Evolutionary conservation across 495 filamentous ascomycete species (phyloP).

Genomic region (Talaromyces liani): DNA sequence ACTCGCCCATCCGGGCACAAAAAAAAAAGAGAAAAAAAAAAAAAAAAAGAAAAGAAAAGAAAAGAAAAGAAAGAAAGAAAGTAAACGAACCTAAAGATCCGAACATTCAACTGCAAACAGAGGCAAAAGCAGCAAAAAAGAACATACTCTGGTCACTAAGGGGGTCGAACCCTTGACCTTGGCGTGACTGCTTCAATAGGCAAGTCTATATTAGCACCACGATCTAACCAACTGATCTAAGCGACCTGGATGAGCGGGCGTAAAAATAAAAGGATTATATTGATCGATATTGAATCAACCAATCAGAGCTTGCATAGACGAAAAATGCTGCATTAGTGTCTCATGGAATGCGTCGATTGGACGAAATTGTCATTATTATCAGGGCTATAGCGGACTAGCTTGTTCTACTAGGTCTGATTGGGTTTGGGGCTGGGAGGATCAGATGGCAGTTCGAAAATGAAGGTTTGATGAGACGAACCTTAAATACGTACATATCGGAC

Average conservation of each 20-base stretch:
- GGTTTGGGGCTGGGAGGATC: background rate
- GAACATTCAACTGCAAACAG: too few relatives aligned
- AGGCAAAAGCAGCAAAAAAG: slow-evolving; percentile 3
- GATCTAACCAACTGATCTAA: slow-evolving; percentile 6
- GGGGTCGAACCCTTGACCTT: slow-evolving; percentile 14
- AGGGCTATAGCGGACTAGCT: background rate
- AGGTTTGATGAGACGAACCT: background rate
- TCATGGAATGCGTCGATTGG: background rate
- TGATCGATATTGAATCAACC: background rate
- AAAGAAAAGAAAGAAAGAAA: too few relatives aligned
- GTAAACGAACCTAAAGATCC: too few relatives aligned
- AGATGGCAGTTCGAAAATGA: background rate
- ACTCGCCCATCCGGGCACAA: too few relatives aligned
- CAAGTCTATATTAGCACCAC: slow-evolving; percentile 7
- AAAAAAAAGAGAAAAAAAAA: too few relatives aligned
- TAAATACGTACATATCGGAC: background rate
- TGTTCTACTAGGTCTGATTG: background rate
- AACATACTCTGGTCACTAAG: slow-evolving; percentile 10
- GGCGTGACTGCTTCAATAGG: slow-evolving; percentile 2
- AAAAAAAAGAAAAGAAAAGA: too few relatives aligned
- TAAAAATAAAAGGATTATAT: background rate
- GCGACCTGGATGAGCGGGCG: background rate
- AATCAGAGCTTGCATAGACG: background rate
- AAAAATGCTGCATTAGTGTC: background rate
- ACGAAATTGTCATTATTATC: background rate